These are phyloP conservation scores for Teunomyces stri DNA, from an alignment of 805 yeast species.

Conservation along the genomic window DNA sequence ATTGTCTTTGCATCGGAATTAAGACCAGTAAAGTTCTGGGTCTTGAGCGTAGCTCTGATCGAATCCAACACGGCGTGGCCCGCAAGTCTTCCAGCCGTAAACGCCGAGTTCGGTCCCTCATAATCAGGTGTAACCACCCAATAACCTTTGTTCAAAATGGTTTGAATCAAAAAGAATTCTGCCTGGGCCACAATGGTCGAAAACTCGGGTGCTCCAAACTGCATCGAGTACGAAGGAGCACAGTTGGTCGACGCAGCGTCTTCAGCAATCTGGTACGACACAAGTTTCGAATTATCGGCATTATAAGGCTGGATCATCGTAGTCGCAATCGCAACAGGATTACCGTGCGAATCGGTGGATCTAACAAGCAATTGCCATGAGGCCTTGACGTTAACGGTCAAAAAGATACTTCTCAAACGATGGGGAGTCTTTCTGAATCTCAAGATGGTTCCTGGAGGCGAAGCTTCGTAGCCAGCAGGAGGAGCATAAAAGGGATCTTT, in stretches of 20 bases:
- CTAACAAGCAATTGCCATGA: conserved; percentile 22
- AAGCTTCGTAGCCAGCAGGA: conserved; percentile 20
- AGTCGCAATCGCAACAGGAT: conserved; percentile 19
- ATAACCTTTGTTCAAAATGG: conserved; percentile 18
- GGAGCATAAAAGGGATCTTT: conserved; percentile 25
- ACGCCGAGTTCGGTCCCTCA: conserved; percentile 19
- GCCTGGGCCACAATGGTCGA: conserved; percentile 10
- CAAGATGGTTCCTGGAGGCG: conserved; percentile 22
- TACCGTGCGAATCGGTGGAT: conserved; percentile 18
- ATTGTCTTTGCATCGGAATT: conserved; percentile 13
- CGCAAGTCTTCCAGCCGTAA: conserved; percentile 18
- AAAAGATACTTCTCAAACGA: conserved; percentile 14
- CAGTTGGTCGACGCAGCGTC: conserved; percentile 20
- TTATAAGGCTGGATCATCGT: conserved; percentile 21
- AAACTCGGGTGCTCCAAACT: conserved; percentile 7
- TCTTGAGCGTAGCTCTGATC: conserved; percentile 14
- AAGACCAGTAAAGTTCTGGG: conserved; percentile 14
- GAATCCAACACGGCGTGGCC: conserved; percentile 20
- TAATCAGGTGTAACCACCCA: conserved; percentile 19
- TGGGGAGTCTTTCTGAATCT: conserved; percentile 19
- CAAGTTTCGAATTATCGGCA: conserved; percentile 19
- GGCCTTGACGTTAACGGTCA: conserved; percentile 18
- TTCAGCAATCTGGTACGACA: conserved; percentile 19
- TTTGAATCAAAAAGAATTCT: conserved; percentile 14
- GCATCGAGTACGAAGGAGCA: conserved; percentile 18